Percentiles rank a stretch among this genome's conserved stretches.
phyloP scores from a whole-genome alignment of 352 stramenopile species.

The Pythium monospermum region DNA sequence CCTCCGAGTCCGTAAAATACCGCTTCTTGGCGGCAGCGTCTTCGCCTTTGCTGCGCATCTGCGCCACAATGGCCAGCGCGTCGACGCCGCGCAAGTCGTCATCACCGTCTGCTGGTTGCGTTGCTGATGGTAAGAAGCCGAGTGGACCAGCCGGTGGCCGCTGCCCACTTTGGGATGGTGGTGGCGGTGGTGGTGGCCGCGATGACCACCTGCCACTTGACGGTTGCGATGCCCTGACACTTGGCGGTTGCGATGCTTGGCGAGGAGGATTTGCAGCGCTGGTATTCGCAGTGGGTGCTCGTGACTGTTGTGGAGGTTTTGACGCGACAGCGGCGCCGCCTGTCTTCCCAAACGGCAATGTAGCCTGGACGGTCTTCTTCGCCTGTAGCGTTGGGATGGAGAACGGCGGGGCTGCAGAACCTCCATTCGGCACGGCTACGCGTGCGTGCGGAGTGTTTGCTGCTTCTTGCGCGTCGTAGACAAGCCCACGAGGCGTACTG shows the following conservation, averaged over 20 bases:
- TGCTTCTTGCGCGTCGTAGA: conserved; percentile 13
- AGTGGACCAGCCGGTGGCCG: background rate
- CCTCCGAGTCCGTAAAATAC: conserved; percentile 36
- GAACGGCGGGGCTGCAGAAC: background rate
- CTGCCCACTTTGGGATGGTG: background rate
- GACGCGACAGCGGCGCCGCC: background rate
- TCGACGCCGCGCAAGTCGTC: background rate
- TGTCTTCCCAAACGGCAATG: conserved; percentile 40
- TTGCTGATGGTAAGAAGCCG: too few relatives aligned
- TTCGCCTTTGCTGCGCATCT: conserved; percentile 33
- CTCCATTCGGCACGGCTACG: background rate
- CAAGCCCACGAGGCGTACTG: conserved; percentile 36
- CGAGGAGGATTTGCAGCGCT: background rate
- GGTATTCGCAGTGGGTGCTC: background rate
- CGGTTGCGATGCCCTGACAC: too few relatives aligned
- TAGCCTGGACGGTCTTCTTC: conserved; percentile 57
- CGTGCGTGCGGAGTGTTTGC: background rate
- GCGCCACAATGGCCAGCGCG: conserved; percentile 11
- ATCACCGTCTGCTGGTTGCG: conserved; percentile 1
- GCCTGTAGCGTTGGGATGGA: background rate
- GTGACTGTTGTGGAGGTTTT: background rate
- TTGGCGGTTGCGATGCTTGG: background rate
- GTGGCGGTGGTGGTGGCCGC: background rate
- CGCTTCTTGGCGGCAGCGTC: conserved; percentile 48
- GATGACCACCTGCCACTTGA: too few relatives aligned